phyloP scores from a whole-genome alignment of 2,329 filamentous ascomycete species.

The Aspergillus bombycis region DNA sequence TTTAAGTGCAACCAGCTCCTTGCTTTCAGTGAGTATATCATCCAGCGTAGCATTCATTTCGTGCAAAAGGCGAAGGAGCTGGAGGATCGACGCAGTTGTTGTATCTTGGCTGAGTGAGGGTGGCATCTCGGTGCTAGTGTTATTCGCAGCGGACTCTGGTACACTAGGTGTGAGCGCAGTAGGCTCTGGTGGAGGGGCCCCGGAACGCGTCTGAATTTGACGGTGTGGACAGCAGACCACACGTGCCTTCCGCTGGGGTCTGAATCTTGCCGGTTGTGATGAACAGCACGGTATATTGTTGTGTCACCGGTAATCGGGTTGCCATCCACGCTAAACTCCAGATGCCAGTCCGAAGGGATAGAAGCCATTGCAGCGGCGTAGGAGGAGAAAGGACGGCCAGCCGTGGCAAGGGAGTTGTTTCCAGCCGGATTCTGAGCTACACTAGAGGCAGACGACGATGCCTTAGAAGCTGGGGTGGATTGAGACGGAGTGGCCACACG shows the following conservation, averaged over 20 bases:
- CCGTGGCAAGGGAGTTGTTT: slow-evolving; percentile 54
- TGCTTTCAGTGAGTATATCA: slow-evolving; percentile 81
- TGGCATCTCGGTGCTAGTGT: slow-evolving; percentile 67
- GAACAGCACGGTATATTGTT: slow-evolving; percentile 92
- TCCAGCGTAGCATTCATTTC: slow-evolving; percentile 91
- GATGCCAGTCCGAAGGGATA: slow-evolving; percentile 90
- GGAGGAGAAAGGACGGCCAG: slow-evolving; percentile 66
- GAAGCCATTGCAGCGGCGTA: slow-evolving; percentile 84
- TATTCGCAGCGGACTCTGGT: slow-evolving; percentile 54
- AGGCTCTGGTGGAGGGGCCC: slow-evolving; percentile 79
- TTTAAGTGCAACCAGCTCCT: slow-evolving; percentile 70
- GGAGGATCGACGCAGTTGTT: slow-evolving; percentile 82
- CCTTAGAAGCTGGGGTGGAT: slow-evolving; percentile 49
- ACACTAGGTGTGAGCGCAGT: slow-evolving; percentile 60
- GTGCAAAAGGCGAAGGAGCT: slow-evolving; percentile 85
- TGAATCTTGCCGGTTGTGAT: slow-evolving; percentile 65
- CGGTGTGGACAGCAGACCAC: slow-evolving; percentile 87
- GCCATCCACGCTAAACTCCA: slow-evolving; percentile 87
- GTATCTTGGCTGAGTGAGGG: slow-evolving; percentile 81
- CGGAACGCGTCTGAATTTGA: slow-evolving; percentile 85
- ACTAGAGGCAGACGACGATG: slow-evolving; percentile 38
- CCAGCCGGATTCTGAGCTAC: slow-evolving; percentile 26
- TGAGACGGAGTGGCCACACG: slow-evolving; percentile 81
- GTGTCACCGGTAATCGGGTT: slow-evolving; percentile 87
- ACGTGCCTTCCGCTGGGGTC: slow-evolving; percentile 73